Evolutionary conservation across 2,329 filamentous ascomycete genomes (phyloP), one percentile per base, ranked within the genome.

Genomic region (Beauveria asiatica): DNA sequence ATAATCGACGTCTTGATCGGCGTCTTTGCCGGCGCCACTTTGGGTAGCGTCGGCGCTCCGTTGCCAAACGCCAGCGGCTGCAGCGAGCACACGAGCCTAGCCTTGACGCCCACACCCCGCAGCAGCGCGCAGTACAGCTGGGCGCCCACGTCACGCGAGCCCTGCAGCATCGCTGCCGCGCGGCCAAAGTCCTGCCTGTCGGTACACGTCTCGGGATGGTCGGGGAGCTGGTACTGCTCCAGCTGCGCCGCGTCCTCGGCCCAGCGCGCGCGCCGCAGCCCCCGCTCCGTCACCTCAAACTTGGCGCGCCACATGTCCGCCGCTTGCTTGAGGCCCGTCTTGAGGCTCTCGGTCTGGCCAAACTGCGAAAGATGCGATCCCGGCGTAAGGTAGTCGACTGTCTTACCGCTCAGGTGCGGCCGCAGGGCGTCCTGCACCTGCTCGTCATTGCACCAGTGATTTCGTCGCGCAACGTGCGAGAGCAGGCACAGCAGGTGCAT

Each of bases 81-180:
- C 3, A 99, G 76, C 5, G 94, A 99, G 72, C 92, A 97, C 0
- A 97, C 89, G 5, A 99, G 79, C 13, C 94, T 83, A 5, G 90
- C 81, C 64, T 91, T 85, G 7, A 97, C 84, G 3, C 90, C 92
- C n/a, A 82, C 84, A n/a, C 85, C 83, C 19, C 94, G 86, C 4
- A 99, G 79, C 37, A 97, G 74, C 3, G 92, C 89, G 71, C 94
- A 97, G 68, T 95, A 96, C 0, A 99, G 73, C 70, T 97, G 92
- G 1, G 91, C 89, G 0, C 92, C 94, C 10, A 95, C 80, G 71
- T 99, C 94, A 64, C 92, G 84, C 9, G 93, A 97, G 0, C 93
- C 95, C 64, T 85, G 78, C 19, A 96, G 73, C 5, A 75, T 82
- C 62, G 77, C 80, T 0, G 92, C 90, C 33, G 89, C 86, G 42